These are phyloP conservation scores for Phytophthora citrophthora DNA, from an alignment of 352 stramenopile genomes.

Conservation along the genomic window DNA sequence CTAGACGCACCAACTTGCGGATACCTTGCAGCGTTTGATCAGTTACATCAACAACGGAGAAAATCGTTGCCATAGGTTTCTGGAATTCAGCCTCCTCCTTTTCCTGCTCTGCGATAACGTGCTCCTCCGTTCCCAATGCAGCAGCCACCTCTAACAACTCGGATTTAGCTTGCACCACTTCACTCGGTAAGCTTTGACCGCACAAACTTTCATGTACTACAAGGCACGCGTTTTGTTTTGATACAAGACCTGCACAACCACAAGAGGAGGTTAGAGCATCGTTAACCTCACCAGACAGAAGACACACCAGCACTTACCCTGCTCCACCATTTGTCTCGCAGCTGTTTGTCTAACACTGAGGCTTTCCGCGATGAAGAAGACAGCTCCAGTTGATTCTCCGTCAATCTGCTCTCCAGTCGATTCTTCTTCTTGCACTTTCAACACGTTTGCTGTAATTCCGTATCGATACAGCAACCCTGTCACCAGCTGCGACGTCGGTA, in stretches of 20 bases:
- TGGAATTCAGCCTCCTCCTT: not conserved
- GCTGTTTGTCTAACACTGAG: conserved; percentile 9
- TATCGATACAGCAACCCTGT: conserved; percentile 43
- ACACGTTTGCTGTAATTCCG: conserved; percentile 34
- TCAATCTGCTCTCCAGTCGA: not conserved
- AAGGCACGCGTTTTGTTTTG: conserved; percentile 30
- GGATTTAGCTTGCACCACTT: conserved; percentile 27
- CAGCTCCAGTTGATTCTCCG: not conserved
- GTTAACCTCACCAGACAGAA: not conserved
- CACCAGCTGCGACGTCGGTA: conserved; percentile 19
- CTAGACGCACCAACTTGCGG: conserved; percentile 50
- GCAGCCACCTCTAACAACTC: conserved; percentile 7
- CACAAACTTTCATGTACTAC: conserved; percentile 49
- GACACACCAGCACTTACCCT: conserved; percentile 25
- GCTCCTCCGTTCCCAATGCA: not conserved
- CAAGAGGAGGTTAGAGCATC: not conserved
- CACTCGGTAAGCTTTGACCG: conserved; percentile 4
- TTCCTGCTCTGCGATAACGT: not conserved
- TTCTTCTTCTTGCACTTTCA: conserved; percentile 4
- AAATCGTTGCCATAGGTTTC: conserved; percentile 9
- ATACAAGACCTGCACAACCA: conserved; percentile 19
- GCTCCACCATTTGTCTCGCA: conserved; percentile 24
- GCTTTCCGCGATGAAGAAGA: conserved; percentile 38
- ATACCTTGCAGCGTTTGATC: conserved; percentile 63
- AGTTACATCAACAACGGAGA: conserved; percentile 61